phyloP scores from a whole-genome alignment of 495 filamentous ascomycete genomes.

The Chlorociboria aeruginascens region DNA sequence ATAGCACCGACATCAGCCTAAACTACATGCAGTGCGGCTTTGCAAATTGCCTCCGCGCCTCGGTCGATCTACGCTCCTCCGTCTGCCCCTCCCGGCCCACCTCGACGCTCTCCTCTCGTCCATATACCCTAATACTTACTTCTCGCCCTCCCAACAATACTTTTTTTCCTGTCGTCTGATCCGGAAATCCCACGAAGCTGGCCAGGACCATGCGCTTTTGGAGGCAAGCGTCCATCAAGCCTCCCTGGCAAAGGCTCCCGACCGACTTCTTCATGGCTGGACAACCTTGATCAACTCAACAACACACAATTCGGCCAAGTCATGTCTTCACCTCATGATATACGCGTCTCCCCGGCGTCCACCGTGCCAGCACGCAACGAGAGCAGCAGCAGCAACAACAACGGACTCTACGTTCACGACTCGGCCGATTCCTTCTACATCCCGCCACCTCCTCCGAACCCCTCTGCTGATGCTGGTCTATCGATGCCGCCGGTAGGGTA shows the following conservation, averaged over 20 bases:
- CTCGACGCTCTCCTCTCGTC: neutral
- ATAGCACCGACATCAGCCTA: neutral
- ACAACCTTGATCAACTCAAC: neutral
- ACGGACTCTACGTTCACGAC: slow-evolving; percentile 10
- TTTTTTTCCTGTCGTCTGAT: neutral
- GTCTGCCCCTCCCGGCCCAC: neutral
- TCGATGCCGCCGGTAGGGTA: neutral
- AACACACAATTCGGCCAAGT: neutral
- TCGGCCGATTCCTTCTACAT: slow-evolving; percentile 12
- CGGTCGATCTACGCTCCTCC: neutral
- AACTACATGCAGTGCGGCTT: neutral
- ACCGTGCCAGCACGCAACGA: neutral
- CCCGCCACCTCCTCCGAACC: slow-evolving; percentile 36
- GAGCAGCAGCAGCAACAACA: too few relatives aligned
- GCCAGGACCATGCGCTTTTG: slow-evolving; percentile 17
- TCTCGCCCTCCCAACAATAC: neutral
- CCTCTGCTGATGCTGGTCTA: slow-evolving; percentile 35
- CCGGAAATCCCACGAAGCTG: neutral
- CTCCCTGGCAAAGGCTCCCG: slow-evolving; percentile 8
- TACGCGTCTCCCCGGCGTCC: neutral
- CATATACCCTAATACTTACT: neutral
- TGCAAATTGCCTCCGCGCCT: neutral
- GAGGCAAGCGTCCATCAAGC: slow-evolving; percentile 6
- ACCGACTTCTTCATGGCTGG: neutral
- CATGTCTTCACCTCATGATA: neutral